Percentiles rank a stretch among this genome's conserved stretches.
phyloP scores from a whole-genome alignment of 169 alveolate genomes.

The Eimeria falciformis region DNA sequence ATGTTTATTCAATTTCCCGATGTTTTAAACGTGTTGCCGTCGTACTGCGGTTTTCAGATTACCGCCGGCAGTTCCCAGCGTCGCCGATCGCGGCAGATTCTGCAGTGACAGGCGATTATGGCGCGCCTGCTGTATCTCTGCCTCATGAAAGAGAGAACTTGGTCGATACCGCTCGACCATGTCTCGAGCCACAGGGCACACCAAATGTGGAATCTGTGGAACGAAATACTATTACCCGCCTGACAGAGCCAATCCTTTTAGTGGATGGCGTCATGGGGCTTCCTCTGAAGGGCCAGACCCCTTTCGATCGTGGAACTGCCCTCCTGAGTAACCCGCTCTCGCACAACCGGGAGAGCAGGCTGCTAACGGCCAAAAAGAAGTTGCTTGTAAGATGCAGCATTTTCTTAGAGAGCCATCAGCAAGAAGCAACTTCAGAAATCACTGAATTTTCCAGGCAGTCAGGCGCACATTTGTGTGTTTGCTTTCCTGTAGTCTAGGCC shows the following conservation, averaged over 20 bases:
- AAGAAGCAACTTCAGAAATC: too few relatives aligned
- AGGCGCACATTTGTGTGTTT: background rate
- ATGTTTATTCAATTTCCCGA: too few relatives aligned
- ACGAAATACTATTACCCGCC: conserved; percentile 25
- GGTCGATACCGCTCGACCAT: background rate
- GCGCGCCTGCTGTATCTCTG: conserved; percentile 60
- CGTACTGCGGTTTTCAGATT: background rate
- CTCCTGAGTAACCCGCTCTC: conserved; percentile 65
- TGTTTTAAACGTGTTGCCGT: background rate
- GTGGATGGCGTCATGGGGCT: conserved; percentile 60
- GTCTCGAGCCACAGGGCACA: background rate
- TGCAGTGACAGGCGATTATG: conserved; percentile 55
- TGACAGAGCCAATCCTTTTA: conserved; percentile 56
- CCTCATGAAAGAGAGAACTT: conserved; percentile 34
- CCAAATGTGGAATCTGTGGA: conserved; percentile 10
- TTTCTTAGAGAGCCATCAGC: too few relatives aligned
- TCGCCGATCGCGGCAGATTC: conserved; percentile 69
- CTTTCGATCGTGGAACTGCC: conserved; percentile 51
- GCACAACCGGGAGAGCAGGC: conserved; percentile 41
- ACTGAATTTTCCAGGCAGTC: too few relatives aligned
- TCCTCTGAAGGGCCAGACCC: conserved; percentile 64
- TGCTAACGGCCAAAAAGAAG: conserved; percentile 42
- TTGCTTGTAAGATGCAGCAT: conserved; percentile 50
- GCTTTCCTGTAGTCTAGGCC: conserved; percentile 53
- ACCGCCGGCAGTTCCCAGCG: conserved; percentile 68